Evolutionary conservation across 2,329 filamentous ascomycete genomes (phyloP).

Genomic region (Septoria linicola): DNA sequence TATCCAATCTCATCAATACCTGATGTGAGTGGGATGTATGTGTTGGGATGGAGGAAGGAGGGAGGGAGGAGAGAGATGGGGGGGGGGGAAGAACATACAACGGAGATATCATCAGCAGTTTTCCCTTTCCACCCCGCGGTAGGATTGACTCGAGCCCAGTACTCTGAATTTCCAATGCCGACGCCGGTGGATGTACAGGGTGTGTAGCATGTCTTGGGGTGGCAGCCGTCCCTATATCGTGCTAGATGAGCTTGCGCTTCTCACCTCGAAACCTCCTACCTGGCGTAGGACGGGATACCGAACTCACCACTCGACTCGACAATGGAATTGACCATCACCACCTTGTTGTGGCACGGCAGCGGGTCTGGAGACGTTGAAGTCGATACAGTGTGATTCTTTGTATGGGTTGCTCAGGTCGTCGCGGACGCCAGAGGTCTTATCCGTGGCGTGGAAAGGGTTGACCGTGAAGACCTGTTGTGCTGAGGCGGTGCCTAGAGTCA

Average conservation of each 20-base stretch:
- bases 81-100: not conserved
- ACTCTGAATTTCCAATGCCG: conserved; percentile 1
- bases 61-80: too few relatives aligned
- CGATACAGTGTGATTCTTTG: conserved; percentile 1
- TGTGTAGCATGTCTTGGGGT: conserved; percentile 3
- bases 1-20: not conserved
- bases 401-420: not conserved
- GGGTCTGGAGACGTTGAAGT: conserved; percentile 3
- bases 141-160: conserved; percentile 7
- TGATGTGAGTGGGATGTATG: too few relatives aligned
- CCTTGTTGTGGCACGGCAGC: conserved; percentile 5
- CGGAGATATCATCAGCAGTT: not conserved
- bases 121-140: not conserved
- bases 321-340: not conserved
- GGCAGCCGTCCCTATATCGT: conserved; percentile 3
- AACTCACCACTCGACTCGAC: conserved; percentile 2
- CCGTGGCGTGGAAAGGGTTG: too few relatives aligned
- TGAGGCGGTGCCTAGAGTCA: too few relatives aligned
- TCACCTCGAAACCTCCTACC: too few relatives aligned
- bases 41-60: too few relatives aligned
- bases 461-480: too few relatives aligned
- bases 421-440: too few relatives aligned
- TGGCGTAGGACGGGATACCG: too few relatives aligned
- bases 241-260: too few relatives aligned
- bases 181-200: not conserved